Percentiles rank a stretch among this genome's conserved stretches.
Conservation (phyloP, 495 filamentous ascomycete species). For the Aspergillus ostianus region DNA sequence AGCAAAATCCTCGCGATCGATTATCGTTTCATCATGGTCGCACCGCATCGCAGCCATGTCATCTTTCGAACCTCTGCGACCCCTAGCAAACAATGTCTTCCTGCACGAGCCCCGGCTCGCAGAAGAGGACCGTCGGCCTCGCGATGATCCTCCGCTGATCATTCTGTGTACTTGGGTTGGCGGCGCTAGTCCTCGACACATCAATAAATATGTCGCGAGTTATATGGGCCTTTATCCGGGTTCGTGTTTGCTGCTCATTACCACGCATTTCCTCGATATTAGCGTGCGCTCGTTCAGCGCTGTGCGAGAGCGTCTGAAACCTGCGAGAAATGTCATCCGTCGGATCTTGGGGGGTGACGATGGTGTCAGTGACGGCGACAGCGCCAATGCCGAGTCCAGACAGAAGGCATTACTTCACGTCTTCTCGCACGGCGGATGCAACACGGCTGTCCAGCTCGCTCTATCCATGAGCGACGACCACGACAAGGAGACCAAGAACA, state of each 20-base stretch:
- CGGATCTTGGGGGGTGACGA: constrained; percentile 13
- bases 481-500: constrained; percentile 5
- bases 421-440: constrained; percentile 32
- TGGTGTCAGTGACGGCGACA: constrained; percentile 5
- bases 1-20: no score
- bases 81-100: constrained; percentile 19
- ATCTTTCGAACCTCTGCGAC: constrained; percentile 11
- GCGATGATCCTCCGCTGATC: constrained; percentile 19
- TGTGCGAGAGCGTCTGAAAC: constrained; percentile 21
- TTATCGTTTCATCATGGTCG: neutral
- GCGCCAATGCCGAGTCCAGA: constrained; percentile 10
- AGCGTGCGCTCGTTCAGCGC: constrained; percentile 19
- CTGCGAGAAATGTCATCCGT: constrained; percentile 22
- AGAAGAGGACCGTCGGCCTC: neutral
- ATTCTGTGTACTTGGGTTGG: constrained; percentile 32
- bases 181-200: constrained; percentile 28
- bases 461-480: constrained; percentile 22
- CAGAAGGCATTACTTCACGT: constrained; percentile 22
- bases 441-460: constrained; percentile 26
- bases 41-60: constrained; percentile 11
- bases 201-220: constrained; percentile 27
- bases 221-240: constrained; percentile 22
- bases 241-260: constrained; percentile 29
- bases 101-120: constrained; percentile 19
- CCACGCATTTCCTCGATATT: constrained; percentile 19